These are phyloP conservation scores for Trichoderma hamatum DNA, from an alignment of 2,329 filamentous ascomycete species.

Conservation along the genomic window DNA sequence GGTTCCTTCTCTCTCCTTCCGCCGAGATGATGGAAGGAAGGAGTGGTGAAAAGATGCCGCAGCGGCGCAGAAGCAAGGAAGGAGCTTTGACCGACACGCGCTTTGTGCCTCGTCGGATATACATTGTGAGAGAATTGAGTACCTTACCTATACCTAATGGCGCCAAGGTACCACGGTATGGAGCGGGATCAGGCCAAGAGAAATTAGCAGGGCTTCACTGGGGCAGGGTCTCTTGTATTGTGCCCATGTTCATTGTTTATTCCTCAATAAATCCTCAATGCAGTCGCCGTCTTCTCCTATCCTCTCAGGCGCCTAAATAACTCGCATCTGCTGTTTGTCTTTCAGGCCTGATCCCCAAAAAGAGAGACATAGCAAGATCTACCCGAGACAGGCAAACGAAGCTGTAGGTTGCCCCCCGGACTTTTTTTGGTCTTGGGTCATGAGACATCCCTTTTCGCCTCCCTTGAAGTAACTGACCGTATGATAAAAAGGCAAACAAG, in stretches of 20 bases:
- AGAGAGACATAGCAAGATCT: background rate
- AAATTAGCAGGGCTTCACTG: background rate
- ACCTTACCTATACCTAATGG: no score
- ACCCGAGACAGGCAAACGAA: slow-evolving; percentile 1
- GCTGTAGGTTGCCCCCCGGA: background rate
- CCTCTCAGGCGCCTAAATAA: background rate
- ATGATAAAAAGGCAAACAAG: slow-evolving; percentile 10
- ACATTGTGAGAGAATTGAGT: background rate
- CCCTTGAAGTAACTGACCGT: background rate
- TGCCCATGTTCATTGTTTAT: background rate
- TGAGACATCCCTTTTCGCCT: background rate
- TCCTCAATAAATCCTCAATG: background rate
- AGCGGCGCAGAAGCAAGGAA: background rate
- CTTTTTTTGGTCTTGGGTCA: background rate
- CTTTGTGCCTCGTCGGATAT: background rate
- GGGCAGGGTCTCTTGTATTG: background rate
- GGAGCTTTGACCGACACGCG: background rate
- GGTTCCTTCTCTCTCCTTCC: background rate
- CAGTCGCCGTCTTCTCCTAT: background rate
- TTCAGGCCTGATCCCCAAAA: background rate
- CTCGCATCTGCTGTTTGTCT: background rate
- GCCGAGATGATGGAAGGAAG: background rate
- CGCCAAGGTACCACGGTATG: background rate
- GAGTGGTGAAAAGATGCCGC: background rate
- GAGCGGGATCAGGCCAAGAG: background rate